phyloP scores from a whole-genome alignment of 257 asterid species.

The Solanum pennellii region DNA sequence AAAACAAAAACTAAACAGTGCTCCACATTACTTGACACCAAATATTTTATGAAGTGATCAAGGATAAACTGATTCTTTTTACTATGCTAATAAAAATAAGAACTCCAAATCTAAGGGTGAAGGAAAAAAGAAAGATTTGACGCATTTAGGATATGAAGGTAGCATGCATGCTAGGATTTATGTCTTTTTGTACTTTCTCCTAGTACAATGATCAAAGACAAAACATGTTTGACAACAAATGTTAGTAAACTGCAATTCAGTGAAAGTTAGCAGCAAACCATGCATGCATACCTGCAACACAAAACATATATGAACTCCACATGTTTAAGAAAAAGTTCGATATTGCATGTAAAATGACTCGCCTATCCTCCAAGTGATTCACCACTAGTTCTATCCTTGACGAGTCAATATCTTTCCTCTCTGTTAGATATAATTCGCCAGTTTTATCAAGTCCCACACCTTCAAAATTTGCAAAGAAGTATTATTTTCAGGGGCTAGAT shows the following conservation, averaged over 20 bases:
- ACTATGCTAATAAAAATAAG: not conserved
- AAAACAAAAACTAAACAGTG: too few relatives aligned
- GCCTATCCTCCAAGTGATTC: slow-evolving; percentile 96
- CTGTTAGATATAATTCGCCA: not conserved
- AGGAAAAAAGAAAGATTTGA: not conserved
- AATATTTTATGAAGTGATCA: slow-evolving; percentile 12
- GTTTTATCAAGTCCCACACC: slow-evolving; percentile 86
- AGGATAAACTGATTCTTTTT: slow-evolving; percentile 23
- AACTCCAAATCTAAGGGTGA: not conserved
- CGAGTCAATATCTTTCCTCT: slow-evolving; percentile 60
- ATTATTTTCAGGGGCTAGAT: not conserved
- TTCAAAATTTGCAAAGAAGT: slow-evolving; percentile 8
- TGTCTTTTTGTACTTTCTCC: too few relatives aligned
- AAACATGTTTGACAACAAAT: too few relatives aligned
- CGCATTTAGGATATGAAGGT: slow-evolving; percentile 20
- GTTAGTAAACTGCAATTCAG: too few relatives aligned
- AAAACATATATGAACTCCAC: not conserved
- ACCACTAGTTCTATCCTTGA: slow-evolving; percentile 72
- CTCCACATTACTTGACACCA: too few relatives aligned
- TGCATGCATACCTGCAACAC: slow-evolving; percentile 83
- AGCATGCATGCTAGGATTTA: too few relatives aligned
- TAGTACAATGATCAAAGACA: too few relatives aligned
- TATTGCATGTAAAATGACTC: not conserved
- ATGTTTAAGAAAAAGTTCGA: not conserved
- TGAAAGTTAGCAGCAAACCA: slow-evolving; percentile 57